Percentiles rank a stretch among this genome's conserved stretches.
These are phyloP conservation scores for Didymellaceae sp. DNA, from an alignment of 2,329 filamentous ascomycete species.

Conservation along the genomic window DNA sequence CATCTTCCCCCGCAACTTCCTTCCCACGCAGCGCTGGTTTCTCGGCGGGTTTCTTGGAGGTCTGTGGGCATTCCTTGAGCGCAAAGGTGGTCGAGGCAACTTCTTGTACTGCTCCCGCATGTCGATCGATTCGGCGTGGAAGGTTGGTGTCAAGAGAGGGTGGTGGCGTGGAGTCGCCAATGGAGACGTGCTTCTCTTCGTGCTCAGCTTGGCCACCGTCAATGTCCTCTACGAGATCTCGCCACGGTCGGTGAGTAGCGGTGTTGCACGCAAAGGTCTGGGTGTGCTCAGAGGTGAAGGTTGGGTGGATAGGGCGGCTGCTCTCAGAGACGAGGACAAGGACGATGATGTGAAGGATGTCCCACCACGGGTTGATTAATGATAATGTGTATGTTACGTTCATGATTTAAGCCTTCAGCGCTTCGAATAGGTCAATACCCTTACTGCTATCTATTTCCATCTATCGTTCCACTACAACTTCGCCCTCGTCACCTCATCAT, in stretches of 20 bases:
- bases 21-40: constrained; percentile 88
- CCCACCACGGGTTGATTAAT: constrained; percentile 6
- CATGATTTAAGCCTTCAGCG: neutral
- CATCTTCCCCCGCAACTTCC: constrained; percentile 73
- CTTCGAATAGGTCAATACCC: neutral
- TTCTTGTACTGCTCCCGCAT: constrained; percentile 81
- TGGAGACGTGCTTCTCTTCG: constrained; percentile 85
- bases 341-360: constrained; percentile 15
- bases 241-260: constrained; percentile 71
- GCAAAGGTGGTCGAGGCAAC: constrained; percentile 62
- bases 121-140: constrained; percentile 87
- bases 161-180: constrained; percentile 85
- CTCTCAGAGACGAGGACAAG: constrained; percentile 17
- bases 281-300: constrained; percentile 78
- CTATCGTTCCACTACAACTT: neutral
- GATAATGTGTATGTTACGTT: constrained; percentile 2
- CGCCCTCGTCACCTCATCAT: constrained; percentile 13
- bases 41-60: constrained; percentile 85
- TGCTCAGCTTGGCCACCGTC: constrained; percentile 76
- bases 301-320: constrained; percentile 67
- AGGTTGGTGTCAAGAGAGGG: constrained; percentile 87
- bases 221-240: constrained; percentile 79
- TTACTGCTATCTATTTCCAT: neutral
- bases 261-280: constrained; percentile 72
- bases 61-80: constrained; percentile 81